Percentiles rank a stretch among this genome's conserved stretches.
Conservation (phyloP, 2,329 filamentous ascomycete genomes). For the Raffaelea deltoideospora region DNA sequence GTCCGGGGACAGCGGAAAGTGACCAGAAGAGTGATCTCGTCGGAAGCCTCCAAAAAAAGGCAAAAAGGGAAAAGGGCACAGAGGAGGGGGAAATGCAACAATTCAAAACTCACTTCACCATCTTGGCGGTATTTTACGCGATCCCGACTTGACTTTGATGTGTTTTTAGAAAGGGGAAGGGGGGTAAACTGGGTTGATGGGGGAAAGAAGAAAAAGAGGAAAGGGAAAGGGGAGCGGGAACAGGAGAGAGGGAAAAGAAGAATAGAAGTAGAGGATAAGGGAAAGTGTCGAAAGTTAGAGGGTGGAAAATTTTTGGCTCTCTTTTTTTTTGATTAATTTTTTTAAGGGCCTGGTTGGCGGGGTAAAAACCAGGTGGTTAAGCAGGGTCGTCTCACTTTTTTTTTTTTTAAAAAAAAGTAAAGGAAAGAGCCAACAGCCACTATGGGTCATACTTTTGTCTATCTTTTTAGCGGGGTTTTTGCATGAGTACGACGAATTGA, state of each 20-base stretch:
- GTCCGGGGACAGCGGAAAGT: constrained; percentile 14
- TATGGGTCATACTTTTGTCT: neutral
- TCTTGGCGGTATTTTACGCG: constrained; percentile 66
- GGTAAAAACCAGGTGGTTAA: no score
- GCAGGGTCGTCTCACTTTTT: no score
- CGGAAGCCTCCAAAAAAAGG: no score
- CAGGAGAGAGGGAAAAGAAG: constrained; percentile 1
- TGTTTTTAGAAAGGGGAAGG: constrained; percentile 8
- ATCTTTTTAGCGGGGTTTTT: constrained; percentile 1
- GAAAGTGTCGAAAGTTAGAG: constrained; percentile 2
- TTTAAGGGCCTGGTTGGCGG: constrained; percentile 2
- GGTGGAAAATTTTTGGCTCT: constrained; percentile 7
- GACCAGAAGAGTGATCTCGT: constrained; percentile 2
- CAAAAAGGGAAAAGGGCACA: constrained; percentile 1
- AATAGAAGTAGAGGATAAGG: neutral
- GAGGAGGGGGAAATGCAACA: neutral
- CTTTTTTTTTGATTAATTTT: constrained; percentile 1
- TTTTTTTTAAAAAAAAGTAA: no score
- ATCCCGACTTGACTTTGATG: constrained; percentile 9
- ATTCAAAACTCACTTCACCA: constrained; percentile 83
- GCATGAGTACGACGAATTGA: no score
- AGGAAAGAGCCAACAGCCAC: no score
- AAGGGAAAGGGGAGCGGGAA: constrained; percentile 1
- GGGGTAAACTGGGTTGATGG: neutral
- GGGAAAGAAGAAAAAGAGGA: constrained; percentile 2